phyloP scores from a whole-genome alignment of 1,284 basidiomycete species.

The Boletus albobrunnescens region DNA sequence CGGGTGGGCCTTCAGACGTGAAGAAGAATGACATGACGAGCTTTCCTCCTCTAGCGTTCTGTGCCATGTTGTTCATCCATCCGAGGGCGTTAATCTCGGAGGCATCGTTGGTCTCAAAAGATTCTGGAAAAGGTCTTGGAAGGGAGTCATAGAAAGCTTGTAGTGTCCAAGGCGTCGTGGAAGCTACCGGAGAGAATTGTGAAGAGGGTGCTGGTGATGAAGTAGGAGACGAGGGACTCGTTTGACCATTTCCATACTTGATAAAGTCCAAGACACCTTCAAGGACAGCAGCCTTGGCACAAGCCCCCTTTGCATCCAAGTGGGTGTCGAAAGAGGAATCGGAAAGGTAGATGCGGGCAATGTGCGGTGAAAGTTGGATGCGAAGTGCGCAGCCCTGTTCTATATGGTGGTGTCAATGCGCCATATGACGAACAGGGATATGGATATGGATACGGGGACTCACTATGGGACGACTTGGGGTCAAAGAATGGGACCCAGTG shows the following conservation, averaged over 20 bases:
- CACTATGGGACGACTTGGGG: constrained; percentile 43
- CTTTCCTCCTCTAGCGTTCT: constrained; percentile 47
- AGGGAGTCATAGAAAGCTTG: constrained; percentile 56
- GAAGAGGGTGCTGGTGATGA: not conserved
- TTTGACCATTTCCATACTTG: constrained; percentile 48
- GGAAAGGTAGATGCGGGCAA: constrained; percentile 48
- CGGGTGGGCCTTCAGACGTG: constrained; percentile 38
- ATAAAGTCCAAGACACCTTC: constrained; percentile 56
- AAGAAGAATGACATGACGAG: constrained; percentile 45
- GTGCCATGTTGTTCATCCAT: constrained; percentile 52
- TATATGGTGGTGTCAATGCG: constrained; percentile 21
- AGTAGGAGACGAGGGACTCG: constrained; percentile 23
- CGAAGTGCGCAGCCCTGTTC: constrained; percentile 55
- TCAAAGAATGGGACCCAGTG: constrained; percentile 51
- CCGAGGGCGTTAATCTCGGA: constrained; percentile 49
- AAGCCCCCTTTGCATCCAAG: constrained; percentile 47
- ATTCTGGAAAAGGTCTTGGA: constrained; percentile 55
- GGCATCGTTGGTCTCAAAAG: constrained; percentile 41
- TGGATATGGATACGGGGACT: constrained; percentile 18
- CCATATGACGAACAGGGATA: not conserved
- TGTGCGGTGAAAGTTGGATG: constrained; percentile 47
- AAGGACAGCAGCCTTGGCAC: constrained; percentile 47
- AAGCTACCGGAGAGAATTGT: not conserved
- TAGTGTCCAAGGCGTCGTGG: constrained; percentile 35
- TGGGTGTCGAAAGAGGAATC: constrained; percentile 38